Evolutionary conservation across 2,329 filamentous ascomycete species (phyloP).

Genomic region (Cordyceps pruinosa): DNA sequence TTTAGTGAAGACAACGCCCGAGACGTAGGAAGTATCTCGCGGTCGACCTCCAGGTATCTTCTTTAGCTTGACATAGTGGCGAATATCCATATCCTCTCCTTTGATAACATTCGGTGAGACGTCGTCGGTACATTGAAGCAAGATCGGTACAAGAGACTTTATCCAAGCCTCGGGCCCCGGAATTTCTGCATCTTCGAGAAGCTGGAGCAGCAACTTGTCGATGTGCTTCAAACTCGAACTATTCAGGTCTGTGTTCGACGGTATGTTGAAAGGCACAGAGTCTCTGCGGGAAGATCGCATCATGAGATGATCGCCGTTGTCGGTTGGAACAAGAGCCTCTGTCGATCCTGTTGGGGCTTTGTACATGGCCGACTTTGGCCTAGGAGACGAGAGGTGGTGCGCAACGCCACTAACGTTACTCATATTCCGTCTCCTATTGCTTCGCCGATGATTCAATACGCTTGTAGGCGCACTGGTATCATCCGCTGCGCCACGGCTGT

Average conservation of each 20-base stretch:
- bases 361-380: slow-evolving; percentile 52
- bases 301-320: slow-evolving; percentile 36
- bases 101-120: slow-evolving; percentile 86
- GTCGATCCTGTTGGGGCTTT: slow-evolving; percentile 48
- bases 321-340: slow-evolving; percentile 43
- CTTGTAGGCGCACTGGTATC: slow-evolving; percentile 50
- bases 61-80: slow-evolving; percentile 95
- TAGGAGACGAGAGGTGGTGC: slow-evolving; percentile 65
- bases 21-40: slow-evolving; percentile 91
- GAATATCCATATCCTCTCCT: slow-evolving; percentile 93
- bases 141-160: slow-evolving; percentile 79
- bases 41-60: slow-evolving; percentile 88
- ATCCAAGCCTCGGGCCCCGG: slow-evolving; percentile 75
- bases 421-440: slow-evolving; percentile 68
- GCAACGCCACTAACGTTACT: slow-evolving; percentile 62
- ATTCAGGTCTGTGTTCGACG: slow-evolving; percentile 77
- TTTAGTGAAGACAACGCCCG: slow-evolving; percentile 94
- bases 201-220: slow-evolving; percentile 72
- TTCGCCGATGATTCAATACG: slow-evolving; percentile 53
- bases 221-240: slow-evolving; percentile 84
- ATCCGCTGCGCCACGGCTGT: slow-evolving; percentile 59
- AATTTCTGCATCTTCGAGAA: slow-evolving; percentile 70
- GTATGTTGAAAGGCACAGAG: slow-evolving; percentile 68
- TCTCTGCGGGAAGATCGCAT: slow-evolving; percentile 65
- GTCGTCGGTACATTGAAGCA: slow-evolving; percentile 86